Evolutionary conservation across 495 filamentous ascomycete genomes (phyloP).

Genomic region (Sabuloglossum arenarium): DNA sequence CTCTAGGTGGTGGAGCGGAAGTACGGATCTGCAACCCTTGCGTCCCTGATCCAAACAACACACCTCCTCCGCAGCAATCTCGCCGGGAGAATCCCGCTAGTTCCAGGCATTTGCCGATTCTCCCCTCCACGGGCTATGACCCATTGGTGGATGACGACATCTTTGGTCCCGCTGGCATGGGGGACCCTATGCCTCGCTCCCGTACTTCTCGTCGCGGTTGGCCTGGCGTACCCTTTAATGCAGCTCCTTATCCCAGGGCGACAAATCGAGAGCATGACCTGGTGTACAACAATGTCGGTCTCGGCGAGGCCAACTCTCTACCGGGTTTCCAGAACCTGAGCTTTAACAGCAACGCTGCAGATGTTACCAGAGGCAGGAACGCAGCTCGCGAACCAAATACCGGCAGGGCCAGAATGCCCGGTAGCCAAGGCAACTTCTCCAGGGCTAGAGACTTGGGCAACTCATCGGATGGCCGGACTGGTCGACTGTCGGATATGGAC

Average conservation of each 20-base stretch:
- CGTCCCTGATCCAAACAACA: constrained; percentile 74
- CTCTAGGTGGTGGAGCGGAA: constrained; percentile 59
- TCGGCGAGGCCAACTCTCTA: background rate
- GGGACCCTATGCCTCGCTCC: background rate
- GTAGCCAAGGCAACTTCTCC: background rate
- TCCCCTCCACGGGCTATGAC: background rate
- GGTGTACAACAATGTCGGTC: background rate
- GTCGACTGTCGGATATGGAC: background rate
- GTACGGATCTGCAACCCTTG: constrained; percentile 89
- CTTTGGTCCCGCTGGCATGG: background rate
- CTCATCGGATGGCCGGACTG: background rate
- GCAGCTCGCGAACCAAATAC: background rate
- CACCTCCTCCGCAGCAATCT: constrained; percentile 23
- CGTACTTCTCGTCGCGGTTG: background rate
- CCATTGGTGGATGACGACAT: background rate
- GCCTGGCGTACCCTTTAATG: background rate
- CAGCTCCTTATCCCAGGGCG: background rate
- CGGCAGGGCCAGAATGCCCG: background rate
- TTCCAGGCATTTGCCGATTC: background rate
- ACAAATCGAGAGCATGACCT: background rate
- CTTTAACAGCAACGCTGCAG: background rate
- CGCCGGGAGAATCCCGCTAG: background rate
- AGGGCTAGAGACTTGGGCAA: background rate
- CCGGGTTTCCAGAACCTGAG: background rate
- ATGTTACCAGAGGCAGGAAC: background rate